Percentiles rank a stretch among this genome's conserved stretches.
Evolutionary conservation across 2,329 filamentous ascomycete genomes (phyloP).

Genomic region (Neofusicoccum umdonicola): DNA sequence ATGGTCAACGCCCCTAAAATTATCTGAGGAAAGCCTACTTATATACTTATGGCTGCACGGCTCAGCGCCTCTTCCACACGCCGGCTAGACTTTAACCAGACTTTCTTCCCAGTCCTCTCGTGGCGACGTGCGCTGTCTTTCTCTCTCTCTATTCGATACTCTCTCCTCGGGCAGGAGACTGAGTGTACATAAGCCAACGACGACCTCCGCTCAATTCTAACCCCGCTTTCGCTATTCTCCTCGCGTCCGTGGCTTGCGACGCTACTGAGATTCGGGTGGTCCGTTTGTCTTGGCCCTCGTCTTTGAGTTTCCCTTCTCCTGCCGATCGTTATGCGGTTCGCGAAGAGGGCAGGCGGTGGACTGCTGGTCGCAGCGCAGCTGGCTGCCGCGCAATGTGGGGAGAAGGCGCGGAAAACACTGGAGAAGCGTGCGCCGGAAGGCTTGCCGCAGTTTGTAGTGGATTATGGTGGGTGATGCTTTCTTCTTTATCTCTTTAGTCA

Average conservation of each 20-base stretch:
- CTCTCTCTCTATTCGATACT: background rate
- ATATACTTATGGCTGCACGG: background rate
- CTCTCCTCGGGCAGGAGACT: too few relatives aligned
- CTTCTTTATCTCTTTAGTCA: background rate
- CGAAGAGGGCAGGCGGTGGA: background rate
- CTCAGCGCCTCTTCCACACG: background rate
- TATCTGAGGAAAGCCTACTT: background rate
- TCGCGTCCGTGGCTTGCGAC: background rate
- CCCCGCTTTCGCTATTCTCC: too few relatives aligned
- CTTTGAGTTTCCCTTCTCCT: background rate
- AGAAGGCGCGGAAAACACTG: background rate
- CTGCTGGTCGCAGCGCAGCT: background rate
- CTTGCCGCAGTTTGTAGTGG: slow-evolving; percentile 38
- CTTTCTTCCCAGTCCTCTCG: background rate
- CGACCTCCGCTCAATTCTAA: background rate
- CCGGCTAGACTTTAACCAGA: background rate
- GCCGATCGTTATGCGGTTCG: slow-evolving; percentile 1
- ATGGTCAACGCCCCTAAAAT: background rate
- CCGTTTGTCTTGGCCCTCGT: too few relatives aligned
- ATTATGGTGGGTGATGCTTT: slow-evolving; percentile 32
- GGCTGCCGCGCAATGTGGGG: background rate
- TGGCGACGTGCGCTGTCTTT: background rate
- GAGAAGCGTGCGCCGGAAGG: slow-evolving; percentile 14
- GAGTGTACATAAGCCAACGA: background rate
- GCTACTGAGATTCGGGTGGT: too few relatives aligned